These are phyloP conservation scores for Zygnema circumcarinatum DNA, from an alignment of 139 green algal species.

Conservation along the genomic window DNA sequence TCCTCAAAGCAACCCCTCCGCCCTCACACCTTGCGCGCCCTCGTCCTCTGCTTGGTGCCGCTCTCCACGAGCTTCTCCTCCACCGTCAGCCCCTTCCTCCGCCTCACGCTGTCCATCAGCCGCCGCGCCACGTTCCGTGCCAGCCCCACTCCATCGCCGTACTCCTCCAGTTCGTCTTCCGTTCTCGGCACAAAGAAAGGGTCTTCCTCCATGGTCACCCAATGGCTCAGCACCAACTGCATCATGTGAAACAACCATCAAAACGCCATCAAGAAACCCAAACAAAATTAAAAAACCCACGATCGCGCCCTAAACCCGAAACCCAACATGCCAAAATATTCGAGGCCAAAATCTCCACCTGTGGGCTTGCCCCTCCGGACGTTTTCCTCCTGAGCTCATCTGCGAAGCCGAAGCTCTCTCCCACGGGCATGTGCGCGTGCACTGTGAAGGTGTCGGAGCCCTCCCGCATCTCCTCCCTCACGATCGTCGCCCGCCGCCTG, in stretches of 20 bases:
- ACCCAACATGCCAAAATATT: background rate
- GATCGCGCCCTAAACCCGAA: background rate
- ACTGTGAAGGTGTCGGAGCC: slow-evolving; percentile 90
- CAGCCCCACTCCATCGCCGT: slow-evolving; percentile 85
- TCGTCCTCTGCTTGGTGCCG: slow-evolving; percentile 97
- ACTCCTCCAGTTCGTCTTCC: slow-evolving; percentile 97
- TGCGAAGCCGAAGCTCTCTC: slow-evolving; percentile 92
- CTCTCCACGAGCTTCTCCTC: slow-evolving; percentile 93
- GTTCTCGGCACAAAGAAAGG: slow-evolving; percentile 95
- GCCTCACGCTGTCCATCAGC: slow-evolving; percentile 84
- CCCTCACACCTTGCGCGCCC: slow-evolving; percentile 94
- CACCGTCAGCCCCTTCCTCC: slow-evolving; percentile 91
- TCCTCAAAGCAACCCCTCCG: too few species aligned
- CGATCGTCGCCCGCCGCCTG: slow-evolving; percentile 77
- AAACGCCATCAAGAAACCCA: background rate
- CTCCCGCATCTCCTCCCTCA: slow-evolving; percentile 92
- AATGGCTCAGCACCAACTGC: slow-evolving; percentile 91
- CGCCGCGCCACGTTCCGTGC: slow-evolving; percentile 77
- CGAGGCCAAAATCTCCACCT: slow-evolving; percentile 17
- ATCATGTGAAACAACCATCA: too few species aligned
- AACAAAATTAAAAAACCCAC: background rate
- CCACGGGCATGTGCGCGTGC: slow-evolving; percentile 84
- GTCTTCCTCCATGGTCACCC: slow-evolving; percentile 80
- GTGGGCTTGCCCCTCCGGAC: slow-evolving; percentile 83
- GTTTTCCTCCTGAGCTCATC: slow-evolving; percentile 87